phyloP scores from a whole-genome alignment of 306 rosid genomes.

The Vachellia collinsii region DNA sequence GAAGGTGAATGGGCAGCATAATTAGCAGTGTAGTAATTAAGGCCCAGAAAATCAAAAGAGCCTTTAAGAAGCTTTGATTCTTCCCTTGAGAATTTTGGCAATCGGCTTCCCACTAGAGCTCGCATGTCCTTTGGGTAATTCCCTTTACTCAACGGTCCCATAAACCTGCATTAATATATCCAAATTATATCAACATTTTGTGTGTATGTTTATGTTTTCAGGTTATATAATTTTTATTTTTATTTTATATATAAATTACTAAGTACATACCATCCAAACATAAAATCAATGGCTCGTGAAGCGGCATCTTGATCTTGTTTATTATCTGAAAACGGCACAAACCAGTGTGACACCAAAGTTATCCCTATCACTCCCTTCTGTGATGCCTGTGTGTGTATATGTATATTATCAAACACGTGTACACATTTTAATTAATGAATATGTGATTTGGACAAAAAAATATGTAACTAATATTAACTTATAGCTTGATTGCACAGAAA shows the following conservation, averaged over 20 bases:
- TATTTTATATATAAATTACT: too few relatives aligned
- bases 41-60: constrained; percentile 71
- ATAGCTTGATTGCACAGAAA: too few relatives aligned
- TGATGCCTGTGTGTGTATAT: constrained; percentile 4
- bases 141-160: constrained; percentile 64
- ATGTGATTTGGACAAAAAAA: too few relatives aligned
- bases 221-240: too few relatives aligned
- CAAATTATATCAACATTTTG: background rate
- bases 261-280: constrained; percentile 56
- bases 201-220: background rate
- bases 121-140: constrained; percentile 71
- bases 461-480: too few relatives aligned
- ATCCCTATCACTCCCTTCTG: constrained; percentile 40
- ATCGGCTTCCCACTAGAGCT: constrained; percentile 51
- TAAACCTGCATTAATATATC: constrained; percentile 47
- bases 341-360: constrained; percentile 51
- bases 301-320: constrained; percentile 44
- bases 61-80: constrained; percentile 53
- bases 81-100: constrained; percentile 57
- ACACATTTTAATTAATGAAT: too few relatives aligned
- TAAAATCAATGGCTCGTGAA: constrained; percentile 53
- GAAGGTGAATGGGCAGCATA: constrained; percentile 31
- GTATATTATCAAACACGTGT: too few relatives aligned
- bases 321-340: constrained; percentile 45
- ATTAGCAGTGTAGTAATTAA: constrained; percentile 65